Percentiles rank a stretch among this genome's conserved stretches.
Evolutionary conservation across 1,284 basidiomycete genomes (phyloP).

Genomic region (Schizopora paradoxa): DNA sequence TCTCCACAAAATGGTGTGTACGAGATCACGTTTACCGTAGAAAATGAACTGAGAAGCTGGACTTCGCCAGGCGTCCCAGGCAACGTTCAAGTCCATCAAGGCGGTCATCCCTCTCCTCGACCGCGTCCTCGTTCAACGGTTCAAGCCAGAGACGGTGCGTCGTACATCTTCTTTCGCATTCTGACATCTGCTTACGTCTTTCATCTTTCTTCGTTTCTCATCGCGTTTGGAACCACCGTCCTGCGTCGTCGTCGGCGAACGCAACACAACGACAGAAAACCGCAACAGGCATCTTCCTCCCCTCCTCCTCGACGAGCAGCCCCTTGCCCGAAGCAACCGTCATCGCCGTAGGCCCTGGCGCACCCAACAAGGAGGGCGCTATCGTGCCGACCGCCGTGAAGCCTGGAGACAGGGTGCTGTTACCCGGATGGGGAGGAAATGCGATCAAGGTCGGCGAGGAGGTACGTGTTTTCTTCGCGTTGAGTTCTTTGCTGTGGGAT

Average conservation of each 20-base stretch:
- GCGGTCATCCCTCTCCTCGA: slow-evolving; percentile 89
- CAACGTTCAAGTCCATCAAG: slow-evolving; percentile 92
- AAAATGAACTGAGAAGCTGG: background rate
- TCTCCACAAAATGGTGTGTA: background rate
- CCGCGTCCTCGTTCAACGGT: slow-evolving; percentile 95
- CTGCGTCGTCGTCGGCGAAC: background rate
- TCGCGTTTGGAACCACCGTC: background rate
- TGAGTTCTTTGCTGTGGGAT: background rate
- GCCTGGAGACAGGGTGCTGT: slow-evolving; percentile 87
- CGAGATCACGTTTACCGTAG: background rate
- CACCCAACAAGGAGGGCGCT: slow-evolving; percentile 80
- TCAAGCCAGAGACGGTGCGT: slow-evolving; percentile 87
- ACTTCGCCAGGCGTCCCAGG: slow-evolving; percentile 25
- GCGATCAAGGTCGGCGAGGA: slow-evolving; percentile 97
- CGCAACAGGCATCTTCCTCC: slow-evolving; percentile 89
- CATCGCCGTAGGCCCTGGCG: slow-evolving; percentile 92
- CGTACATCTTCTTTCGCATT: background rate
- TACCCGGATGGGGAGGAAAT: slow-evolving; percentile 96
- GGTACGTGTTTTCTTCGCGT: slow-evolving; percentile 36
- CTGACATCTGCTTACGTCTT: background rate
- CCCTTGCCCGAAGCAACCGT: slow-evolving; percentile 96
- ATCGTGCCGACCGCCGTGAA: slow-evolving; percentile 78
- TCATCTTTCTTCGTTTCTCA: background rate
- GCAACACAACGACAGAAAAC: slow-evolving; percentile 79
- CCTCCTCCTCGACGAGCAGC: slow-evolving; percentile 74